These are phyloP conservation scores for Pseudogymnoascus verrucosus DNA, from an alignment of 2,329 filamentous ascomycete genomes.

Conservation along the genomic window DNA sequence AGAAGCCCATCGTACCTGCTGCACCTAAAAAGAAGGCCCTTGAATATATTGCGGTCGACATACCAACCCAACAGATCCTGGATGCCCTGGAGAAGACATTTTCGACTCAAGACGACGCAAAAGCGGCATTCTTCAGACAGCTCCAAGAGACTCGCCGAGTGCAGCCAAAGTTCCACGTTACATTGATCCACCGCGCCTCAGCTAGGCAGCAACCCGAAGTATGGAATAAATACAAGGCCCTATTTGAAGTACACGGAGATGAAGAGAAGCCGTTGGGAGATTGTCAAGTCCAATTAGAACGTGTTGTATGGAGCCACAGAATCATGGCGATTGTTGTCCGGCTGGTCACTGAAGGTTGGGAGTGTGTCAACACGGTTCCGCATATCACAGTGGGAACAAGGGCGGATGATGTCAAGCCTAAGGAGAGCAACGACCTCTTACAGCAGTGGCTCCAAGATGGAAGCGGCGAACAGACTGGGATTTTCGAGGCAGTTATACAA, in stretches of 20 bases:
- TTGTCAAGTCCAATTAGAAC: constrained; percentile 56
- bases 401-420: constrained; percentile 69
- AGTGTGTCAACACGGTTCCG: constrained; percentile 68
- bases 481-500: constrained; percentile 24
- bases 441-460: constrained; percentile 62
- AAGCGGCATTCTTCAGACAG: constrained; percentile 63
- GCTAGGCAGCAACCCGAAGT: constrained; percentile 54
- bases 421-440: constrained; percentile 85
- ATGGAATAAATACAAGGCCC: constrained; percentile 65
- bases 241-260: constrained; percentile 41
- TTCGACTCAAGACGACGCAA: constrained; percentile 40
- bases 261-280: constrained; percentile 50
- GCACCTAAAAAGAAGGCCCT: constrained; percentile 43
- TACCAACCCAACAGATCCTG: constrained; percentile 44
- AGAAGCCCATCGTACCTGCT: constrained; percentile 27
- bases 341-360: constrained; percentile 54
- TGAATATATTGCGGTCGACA: constrained; percentile 57
- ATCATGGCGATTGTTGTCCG: constrained; percentile 89
- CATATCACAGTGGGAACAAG: constrained; percentile 89
- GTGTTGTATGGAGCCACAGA: constrained; percentile 74
- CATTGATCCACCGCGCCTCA: constrained; percentile 73
- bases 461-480: constrained; percentile 26
- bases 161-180: constrained; percentile 86
- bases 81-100: constrained; percentile 65
- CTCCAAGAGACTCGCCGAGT: constrained; percentile 67